Base-by-base conservation (phyloP, 1,139 yeast species). In the Protomyces arabidopsidicola region DNA sequence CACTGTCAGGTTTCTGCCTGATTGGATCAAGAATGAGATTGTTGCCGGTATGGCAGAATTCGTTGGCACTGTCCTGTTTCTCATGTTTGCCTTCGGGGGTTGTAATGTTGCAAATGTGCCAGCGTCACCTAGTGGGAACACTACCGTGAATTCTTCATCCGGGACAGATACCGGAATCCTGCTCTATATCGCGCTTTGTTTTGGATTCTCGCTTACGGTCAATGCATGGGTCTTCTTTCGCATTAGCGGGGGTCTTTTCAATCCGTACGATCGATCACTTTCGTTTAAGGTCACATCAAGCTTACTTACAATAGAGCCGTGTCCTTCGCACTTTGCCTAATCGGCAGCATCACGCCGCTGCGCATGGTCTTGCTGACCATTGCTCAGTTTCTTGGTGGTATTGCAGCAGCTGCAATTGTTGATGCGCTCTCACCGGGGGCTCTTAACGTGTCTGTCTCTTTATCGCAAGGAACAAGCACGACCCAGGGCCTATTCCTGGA, bases 231-330 rank as follows among this genome's bases (percentile, higher is more conserved):
- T 86, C 73, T 86, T 88, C 72, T 87, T 82, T 77, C 84, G 91
- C 75, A 82, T 89, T 68, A 87, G 95, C 59, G 96, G 96, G 72
- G 96, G 95, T 78, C 88, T 88, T 77, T 81, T 89, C 74, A 89
- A 89, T 78, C 96, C 96, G 10, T 91, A 95, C 59, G 96, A 89
- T 55, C 85, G 96, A 45, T 78, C 88, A n/a, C 27, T 24, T 24
- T 24, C 5, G 5, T 3, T 24, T 24, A 3, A 24, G 3, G 27
- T 24, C 27, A n/a, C 27, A 24, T n/a, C 45, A 39, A n/a, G 45
- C 18, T 39, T 5, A 45, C 52, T 27, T 58, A 51, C 55, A 51
- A 58, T 39, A 56, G 57, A 10, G 63, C 57, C 20, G 45, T 59
- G 10, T 59, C 57, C 36, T 42, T 59, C 61, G 79, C 91, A 45